phyloP scores from a whole-genome alignment of 148 eudicot genomes.

The Rheum nobile region DNA sequence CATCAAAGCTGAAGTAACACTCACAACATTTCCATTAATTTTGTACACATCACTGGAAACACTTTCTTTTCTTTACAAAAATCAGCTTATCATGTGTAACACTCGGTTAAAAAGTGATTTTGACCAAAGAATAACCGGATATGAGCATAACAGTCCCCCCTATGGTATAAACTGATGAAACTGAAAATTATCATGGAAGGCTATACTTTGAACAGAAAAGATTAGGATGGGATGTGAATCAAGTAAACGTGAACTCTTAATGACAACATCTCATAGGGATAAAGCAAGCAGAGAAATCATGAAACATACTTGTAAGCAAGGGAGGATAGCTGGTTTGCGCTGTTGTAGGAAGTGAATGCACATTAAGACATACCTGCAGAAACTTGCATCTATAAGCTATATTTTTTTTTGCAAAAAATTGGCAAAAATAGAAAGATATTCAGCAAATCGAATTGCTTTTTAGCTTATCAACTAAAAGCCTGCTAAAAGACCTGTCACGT shows the following conservation, averaged over 20 bases:
- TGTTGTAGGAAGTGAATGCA: constrained; percentile 94
- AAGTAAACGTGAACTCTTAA: not conserved
- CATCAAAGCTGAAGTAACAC: not conserved
- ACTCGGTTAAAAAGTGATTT: not conserved
- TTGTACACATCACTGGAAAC: not conserved
- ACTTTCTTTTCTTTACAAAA: not conserved
- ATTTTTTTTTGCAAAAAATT: not conserved
- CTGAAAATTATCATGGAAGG: not conserved
- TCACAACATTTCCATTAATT: too few relatives aligned
- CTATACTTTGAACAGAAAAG: not conserved
- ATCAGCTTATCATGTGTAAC: not conserved
- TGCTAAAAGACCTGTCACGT: not conserved
- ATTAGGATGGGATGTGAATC: not conserved
- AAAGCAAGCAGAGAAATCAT: not conserved
- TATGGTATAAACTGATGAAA: not conserved
- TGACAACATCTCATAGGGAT: not conserved
- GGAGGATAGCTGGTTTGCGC: constrained; percentile 82
- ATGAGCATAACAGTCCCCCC: not conserved
- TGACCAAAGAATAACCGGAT: not conserved
- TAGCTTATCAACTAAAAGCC: not conserved
- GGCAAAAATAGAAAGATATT: not conserved
- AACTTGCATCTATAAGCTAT: not conserved
- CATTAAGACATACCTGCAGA: constrained; percentile 89
- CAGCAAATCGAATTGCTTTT: not conserved
- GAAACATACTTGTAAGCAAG: constrained; percentile 73